A percentile compares a stretch with the other conserved stretches of the same genome.
phyloP scores from a whole-genome alignment of 2,329 filamentous ascomycete species.

The Neonectria punicea region DNA sequence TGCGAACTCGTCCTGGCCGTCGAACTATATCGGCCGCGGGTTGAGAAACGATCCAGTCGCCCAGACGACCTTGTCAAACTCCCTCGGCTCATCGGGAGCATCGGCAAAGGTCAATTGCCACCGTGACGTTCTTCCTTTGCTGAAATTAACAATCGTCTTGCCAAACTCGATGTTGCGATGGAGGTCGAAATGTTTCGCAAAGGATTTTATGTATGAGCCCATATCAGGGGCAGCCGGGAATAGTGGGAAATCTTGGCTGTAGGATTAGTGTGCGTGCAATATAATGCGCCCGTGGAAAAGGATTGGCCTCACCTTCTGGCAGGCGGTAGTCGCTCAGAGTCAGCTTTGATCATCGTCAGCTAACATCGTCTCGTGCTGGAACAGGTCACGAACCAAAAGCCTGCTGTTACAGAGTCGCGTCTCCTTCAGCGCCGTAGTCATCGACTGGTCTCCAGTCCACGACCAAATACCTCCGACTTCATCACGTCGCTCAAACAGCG shows the following conservation, averaged over 20 bases:
- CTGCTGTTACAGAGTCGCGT: constrained; percentile 8
- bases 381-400: not conserved
- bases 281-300: not conserved
- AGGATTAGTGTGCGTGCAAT: not conserved
- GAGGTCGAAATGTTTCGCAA: not conserved
- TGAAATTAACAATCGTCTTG: not conserved
- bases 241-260: not conserved
- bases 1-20: constrained; percentile 1
- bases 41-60: constrained; percentile 1
- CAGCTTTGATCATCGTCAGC: not conserved
- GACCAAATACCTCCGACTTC: constrained; percentile 9
- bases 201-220: not conserved
- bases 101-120: not conserved
- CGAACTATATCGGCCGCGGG: not conserved
- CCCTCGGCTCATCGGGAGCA: not conserved
- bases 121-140: not conserved
- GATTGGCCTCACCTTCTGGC: not conserved
- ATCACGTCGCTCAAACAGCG: constrained; percentile 5
- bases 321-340: not conserved
- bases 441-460: constrained; percentile 1
- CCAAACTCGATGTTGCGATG: not conserved
- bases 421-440: constrained; percentile 5
- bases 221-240: not conserved
- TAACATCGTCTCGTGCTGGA: not conserved
- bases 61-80: constrained; percentile 7